Conservation (phyloP, 352 stramenopile species). For the Pythium monospermum region DNA sequence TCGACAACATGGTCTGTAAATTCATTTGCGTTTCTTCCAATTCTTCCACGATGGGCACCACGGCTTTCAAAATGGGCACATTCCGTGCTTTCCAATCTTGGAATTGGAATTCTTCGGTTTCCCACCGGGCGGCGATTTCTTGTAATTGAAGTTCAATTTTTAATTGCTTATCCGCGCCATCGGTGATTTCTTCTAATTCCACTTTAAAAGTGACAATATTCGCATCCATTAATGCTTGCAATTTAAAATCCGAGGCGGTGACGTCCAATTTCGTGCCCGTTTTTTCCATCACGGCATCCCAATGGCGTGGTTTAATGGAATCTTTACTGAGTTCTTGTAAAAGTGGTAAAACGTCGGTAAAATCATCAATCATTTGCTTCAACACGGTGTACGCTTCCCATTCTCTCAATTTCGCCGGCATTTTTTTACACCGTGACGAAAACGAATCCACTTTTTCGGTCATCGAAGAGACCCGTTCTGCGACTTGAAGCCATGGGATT, state of each 20-base stretch:
- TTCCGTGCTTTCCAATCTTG: slow-evolving; percentile 92
- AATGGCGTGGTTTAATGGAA: slow-evolving; percentile 95
- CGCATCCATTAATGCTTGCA: slow-evolving; percentile 93
- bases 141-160: slow-evolving; percentile 95
- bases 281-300: slow-evolving; percentile 95
- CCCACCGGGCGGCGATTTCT: slow-evolving; percentile 94
- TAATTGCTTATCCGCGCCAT: slow-evolving; percentile 96
- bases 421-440: slow-evolving; percentile 94
- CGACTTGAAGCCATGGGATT: slow-evolving; percentile 93
- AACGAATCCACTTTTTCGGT: slow-evolving; percentile 97
- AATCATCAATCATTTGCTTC: slow-evolving; percentile 97
- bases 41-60: slow-evolving; percentile 95
- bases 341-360: slow-evolving; percentile 95
- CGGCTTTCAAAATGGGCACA: slow-evolving; percentile 94
- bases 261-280: slow-evolving; percentile 93
- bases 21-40: slow-evolving; percentile 98
- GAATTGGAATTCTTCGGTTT: slow-evolving; percentile 95
- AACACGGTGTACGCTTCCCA: slow-evolving; percentile 97
- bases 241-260: slow-evolving; percentile 92
- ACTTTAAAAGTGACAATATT: slow-evolving; percentile 90
- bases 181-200: slow-evolving; percentile 97
- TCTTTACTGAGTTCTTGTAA: slow-evolving; percentile 96
- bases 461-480: slow-evolving; percentile 94
- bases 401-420: slow-evolving; percentile 93
- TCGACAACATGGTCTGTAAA: slow-evolving; percentile 97